These are phyloP conservation scores for Austroboletus eburneus DNA, from an alignment of 768 basidiomycete genomes.

Conservation along the genomic window DNA sequence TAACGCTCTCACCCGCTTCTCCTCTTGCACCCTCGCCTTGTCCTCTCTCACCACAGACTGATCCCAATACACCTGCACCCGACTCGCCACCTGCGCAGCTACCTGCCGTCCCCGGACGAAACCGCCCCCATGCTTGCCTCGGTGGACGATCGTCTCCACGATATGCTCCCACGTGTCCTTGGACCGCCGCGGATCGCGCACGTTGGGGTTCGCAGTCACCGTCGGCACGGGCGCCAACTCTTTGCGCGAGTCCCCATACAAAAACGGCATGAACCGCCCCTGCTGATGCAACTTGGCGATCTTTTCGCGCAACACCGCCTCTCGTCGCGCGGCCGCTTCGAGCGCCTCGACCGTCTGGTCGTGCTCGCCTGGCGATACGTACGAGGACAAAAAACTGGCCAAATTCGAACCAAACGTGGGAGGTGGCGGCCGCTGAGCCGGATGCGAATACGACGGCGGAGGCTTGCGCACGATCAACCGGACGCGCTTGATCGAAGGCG, in stretches of 20 bases:
- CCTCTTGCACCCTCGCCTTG: slow-evolving; percentile 54
- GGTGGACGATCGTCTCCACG: slow-evolving; percentile 41
- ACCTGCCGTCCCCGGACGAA: slow-evolving; percentile 35
- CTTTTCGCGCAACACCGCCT: slow-evolving; percentile 41
- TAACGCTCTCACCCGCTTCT: slow-evolving; percentile 58
- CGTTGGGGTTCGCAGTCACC: slow-evolving; percentile 15
- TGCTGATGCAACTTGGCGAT: slow-evolving; percentile 42
- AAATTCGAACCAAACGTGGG: slow-evolving; percentile 54
- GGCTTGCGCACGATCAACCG: slow-evolving; percentile 64
- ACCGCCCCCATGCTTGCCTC: slow-evolving; percentile 16
- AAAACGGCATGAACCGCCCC: slow-evolving; percentile 43
- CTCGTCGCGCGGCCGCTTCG: slow-evolving; percentile 36
- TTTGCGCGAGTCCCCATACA: slow-evolving; percentile 29
- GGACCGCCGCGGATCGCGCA: slow-evolving; percentile 23
- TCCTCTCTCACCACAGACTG: slow-evolving; percentile 58
- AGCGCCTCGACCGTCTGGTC: slow-evolving; percentile 41
- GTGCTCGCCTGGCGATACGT: slow-evolving; percentile 47
- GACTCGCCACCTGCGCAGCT: slow-evolving; percentile 56
- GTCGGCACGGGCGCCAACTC: slow-evolving; percentile 1
- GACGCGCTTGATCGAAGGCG: slow-evolving; percentile 51
- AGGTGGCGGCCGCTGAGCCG: slow-evolving; percentile 57
- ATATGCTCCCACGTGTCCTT: slow-evolving; percentile 59
- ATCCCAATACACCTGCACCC: slow-evolving; percentile 76
- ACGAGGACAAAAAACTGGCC: slow-evolving; percentile 56
- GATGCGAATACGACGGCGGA: slow-evolving; percentile 57